Conservation (phyloP, 345 rosid genomes). For the Eucalyptus sideroxylon region DNA sequence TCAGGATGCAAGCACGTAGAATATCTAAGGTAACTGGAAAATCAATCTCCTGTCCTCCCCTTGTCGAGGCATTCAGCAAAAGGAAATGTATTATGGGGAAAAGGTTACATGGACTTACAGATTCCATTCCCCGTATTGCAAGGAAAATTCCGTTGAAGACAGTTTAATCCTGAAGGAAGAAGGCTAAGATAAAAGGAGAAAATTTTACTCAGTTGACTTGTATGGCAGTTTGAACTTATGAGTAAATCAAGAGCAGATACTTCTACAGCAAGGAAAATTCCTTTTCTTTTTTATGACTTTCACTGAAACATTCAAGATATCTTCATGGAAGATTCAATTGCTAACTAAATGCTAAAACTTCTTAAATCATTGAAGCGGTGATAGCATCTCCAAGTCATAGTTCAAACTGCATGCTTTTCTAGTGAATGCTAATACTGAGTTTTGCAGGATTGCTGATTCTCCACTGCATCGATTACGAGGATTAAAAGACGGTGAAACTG, state of each 20-base stretch:
- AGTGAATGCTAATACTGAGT: not conserved
- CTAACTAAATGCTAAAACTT: not conserved
- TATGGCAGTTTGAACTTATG: not conserved
- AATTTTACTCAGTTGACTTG: not conserved
- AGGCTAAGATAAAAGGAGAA: constrained; percentile 10
- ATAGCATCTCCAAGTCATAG: not conserved
- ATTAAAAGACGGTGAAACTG: not conserved
- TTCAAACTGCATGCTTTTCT: not conserved
- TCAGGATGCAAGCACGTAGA: not conserved
- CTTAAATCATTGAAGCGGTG: not conserved
- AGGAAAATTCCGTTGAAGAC: constrained; percentile 58
- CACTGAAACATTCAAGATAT: not conserved
- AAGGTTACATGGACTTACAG: constrained; percentile 28
- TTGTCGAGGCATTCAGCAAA: not conserved
- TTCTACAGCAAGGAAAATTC: not conserved
- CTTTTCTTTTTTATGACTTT: not conserved
- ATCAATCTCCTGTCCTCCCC: not conserved
- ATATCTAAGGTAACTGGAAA: not conserved
- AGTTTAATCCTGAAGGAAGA: constrained; percentile 37
- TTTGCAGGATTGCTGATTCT: not conserved
- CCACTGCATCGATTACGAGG: not conserved
- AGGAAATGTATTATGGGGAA: not conserved
- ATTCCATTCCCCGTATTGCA: constrained; percentile 39
- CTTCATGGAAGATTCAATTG: not conserved
- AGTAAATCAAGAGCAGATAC: not conserved